Conservation (phyloP, 2,329 filamentous ascomycete species). For the Pyrenophora graminea region DNA sequence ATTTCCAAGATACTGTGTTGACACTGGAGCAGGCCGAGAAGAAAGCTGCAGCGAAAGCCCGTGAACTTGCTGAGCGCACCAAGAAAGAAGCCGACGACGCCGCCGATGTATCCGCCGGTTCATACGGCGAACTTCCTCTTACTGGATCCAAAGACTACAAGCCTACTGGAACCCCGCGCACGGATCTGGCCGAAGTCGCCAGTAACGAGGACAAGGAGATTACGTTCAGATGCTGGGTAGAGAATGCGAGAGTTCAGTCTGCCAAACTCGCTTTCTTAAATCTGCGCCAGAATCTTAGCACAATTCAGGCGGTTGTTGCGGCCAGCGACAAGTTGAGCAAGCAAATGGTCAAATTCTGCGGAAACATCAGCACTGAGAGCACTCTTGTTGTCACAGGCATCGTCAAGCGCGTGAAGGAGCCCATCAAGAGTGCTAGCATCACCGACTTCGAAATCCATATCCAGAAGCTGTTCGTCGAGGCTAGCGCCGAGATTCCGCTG, state of each 20-base stretch:
- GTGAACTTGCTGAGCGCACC: slow-evolving; percentile 56
- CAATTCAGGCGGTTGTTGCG: slow-evolving; percentile 79
- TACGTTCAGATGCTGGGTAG: slow-evolving; percentile 77
- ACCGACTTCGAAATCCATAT: slow-evolving; percentile 85
- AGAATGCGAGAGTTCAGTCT: slow-evolving; percentile 85
- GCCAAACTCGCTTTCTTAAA: slow-evolving; percentile 92
- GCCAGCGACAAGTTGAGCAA: slow-evolving; percentile 67
- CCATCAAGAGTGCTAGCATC: slow-evolving; percentile 85
- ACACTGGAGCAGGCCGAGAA: slow-evolving; percentile 43
- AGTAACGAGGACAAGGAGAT: slow-evolving; percentile 55
- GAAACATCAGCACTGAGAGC: slow-evolving; percentile 74
- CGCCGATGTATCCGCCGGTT: slow-evolving; percentile 69
- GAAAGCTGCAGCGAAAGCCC: slow-evolving; percentile 46
- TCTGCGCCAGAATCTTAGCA: slow-evolving; percentile 74
- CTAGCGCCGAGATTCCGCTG: slow-evolving; percentile 63
- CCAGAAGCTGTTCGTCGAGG: slow-evolving; percentile 78
- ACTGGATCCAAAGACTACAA: slow-evolving; percentile 58
- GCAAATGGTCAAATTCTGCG: slow-evolving; percentile 95
- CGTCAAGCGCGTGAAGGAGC: slow-evolving; percentile 81
- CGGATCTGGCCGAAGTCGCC: slow-evolving; percentile 58
- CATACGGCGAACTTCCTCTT: slow-evolving; percentile 74
- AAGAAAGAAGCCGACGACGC: slow-evolving; percentile 68
- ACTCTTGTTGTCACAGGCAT: slow-evolving; percentile 80
- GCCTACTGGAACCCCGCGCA: slow-evolving; percentile 59
- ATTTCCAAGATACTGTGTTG: slow-evolving; percentile 8